These are phyloP conservation scores for Phytophthora pinifolia DNA, from an alignment of 352 stramenopile genomes.

Conservation along the genomic window DNA sequence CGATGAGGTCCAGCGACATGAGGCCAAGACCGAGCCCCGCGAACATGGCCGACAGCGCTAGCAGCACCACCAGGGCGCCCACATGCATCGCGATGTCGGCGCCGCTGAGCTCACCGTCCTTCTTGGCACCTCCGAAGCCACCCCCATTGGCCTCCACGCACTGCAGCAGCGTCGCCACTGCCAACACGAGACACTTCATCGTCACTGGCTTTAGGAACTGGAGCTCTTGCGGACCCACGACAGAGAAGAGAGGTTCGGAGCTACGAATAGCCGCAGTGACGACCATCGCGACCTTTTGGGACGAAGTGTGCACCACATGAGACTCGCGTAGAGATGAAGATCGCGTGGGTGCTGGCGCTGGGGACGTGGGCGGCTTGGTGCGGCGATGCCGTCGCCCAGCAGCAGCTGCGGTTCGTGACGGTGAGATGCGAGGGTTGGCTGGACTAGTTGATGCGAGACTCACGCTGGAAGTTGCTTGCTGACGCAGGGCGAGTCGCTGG, in stretches of 20 bases:
- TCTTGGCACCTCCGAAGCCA: conserved; percentile 3
- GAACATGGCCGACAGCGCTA: conserved; percentile 91
- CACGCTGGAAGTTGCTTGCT: not conserved
- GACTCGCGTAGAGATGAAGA: conserved; percentile 18
- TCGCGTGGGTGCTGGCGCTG: conserved; percentile 18
- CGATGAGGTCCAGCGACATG: conserved; percentile 97
- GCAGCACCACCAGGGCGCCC: conserved; percentile 50
- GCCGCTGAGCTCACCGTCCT: conserved; percentile 10
- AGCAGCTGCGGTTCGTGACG: conserved; percentile 23
- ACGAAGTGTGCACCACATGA: conserved; percentile 11
- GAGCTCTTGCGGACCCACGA: not conserved
- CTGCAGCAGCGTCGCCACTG: conserved; percentile 9
- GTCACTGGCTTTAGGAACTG: not conserved
- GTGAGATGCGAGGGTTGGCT: conserved; percentile 4
- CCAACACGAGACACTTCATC: conserved; percentile 5
- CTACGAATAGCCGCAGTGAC: conserved; percentile 30
- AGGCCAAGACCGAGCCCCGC: conserved; percentile 95
- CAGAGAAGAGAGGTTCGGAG: not conserved
- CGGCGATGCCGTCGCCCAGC: not conserved
- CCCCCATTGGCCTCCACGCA: conserved; percentile 4
- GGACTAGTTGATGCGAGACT: too few species aligned
- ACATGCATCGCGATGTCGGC: conserved; percentile 48
- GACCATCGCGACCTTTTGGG: too few species aligned
- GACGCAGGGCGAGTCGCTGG: conserved; percentile 22
- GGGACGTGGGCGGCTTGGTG: conserved; percentile 4